These are phyloP conservation scores for Alisma plantagoaquatica DNA, from an alignment of 106 monocot species.

Conservation along the genomic window DNA sequence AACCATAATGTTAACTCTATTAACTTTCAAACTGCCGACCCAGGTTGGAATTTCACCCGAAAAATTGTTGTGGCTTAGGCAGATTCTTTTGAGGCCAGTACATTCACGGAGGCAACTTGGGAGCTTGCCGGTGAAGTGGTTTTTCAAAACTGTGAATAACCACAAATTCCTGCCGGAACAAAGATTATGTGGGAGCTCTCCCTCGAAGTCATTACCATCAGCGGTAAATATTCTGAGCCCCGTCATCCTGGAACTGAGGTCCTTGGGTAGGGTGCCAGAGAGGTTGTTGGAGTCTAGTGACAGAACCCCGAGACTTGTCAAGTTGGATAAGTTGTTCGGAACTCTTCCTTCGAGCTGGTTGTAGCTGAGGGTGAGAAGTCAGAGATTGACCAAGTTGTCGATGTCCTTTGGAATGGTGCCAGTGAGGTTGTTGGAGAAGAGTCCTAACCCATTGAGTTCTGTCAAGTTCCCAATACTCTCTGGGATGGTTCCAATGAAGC, in stretches of 20 bases:
- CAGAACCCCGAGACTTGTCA: conserved; percentile 36
- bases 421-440: conserved; percentile 40
- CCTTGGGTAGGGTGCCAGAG: not conserved
- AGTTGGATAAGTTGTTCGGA: conserved; percentile 55
- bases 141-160: conserved; percentile 12
- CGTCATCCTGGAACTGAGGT: not conserved
- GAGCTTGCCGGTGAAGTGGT: conserved; percentile 25
- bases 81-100: conserved; percentile 9
- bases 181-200: not conserved
- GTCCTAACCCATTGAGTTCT: conserved; percentile 30
- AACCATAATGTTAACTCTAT: too few species aligned
- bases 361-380: conserved; percentile 63
- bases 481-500: conserved; percentile 43
- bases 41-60: conserved; percentile 23
- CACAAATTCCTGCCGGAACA: not conserved
- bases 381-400: conserved; percentile 27
- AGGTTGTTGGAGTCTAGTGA: not conserved
- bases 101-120: conserved; percentile 22
- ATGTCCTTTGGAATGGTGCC: conserved; percentile 60
- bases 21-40: too few species aligned
- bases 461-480: conserved; percentile 36
- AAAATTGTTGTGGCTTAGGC: conserved; percentile 30
- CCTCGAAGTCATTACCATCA: not conserved
- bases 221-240: not conserved
- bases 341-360: conserved; percentile 50